Base-by-base conservation (phyloP, 1,139 yeast species). In the Debaryomyces nepalensis region DNA sequence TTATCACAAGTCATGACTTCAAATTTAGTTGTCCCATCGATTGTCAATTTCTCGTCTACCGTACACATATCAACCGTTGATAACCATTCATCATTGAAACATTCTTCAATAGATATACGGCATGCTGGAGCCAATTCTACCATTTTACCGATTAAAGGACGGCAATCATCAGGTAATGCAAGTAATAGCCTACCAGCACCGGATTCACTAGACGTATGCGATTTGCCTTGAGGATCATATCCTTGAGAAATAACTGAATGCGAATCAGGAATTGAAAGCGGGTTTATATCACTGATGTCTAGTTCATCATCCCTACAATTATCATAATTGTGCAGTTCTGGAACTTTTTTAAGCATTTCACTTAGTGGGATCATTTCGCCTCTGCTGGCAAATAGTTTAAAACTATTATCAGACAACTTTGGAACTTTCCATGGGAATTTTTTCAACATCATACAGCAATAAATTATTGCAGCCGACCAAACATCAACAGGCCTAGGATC, bases 401-500 rank as follows among this genome's bases (percentile, higher is more conserved):
- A 91, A 48, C 95, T 86, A 53, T 85, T 82, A 63, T 91, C 98
- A 30, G 84, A 73, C 45, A 84, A 67, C 57, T 89, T 86, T n/a
- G 98, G 97, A 8, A 91, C 90, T 62, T 89, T 90, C 98, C 98
- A 90, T 8, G 98, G 97, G 66, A 91, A 91, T 63, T 91, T 86
- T 63, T 93, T 86, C 53, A 93, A 70, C 42, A 93, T 83, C 96
- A 91, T 90, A 66, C 99, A 93, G 67, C 98, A 93, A 62, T 85
- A 93, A 31, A 93, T 91, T 37, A 93, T 90, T 8, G 97, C 99
- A 46, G 87, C 75, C 1, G 97, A 87, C 98, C 98, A 91, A 26
- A 91, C 86, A 64, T 91, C 98, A 14, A 91, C 96, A 6, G 95
- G 95, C 50, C 96, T 78, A 12, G 97, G 97, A 63, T 88, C 96